Base-by-base conservation (phyloP, 2,329 filamentous ascomycete species). In the Botrytis cinerea region DNA sequence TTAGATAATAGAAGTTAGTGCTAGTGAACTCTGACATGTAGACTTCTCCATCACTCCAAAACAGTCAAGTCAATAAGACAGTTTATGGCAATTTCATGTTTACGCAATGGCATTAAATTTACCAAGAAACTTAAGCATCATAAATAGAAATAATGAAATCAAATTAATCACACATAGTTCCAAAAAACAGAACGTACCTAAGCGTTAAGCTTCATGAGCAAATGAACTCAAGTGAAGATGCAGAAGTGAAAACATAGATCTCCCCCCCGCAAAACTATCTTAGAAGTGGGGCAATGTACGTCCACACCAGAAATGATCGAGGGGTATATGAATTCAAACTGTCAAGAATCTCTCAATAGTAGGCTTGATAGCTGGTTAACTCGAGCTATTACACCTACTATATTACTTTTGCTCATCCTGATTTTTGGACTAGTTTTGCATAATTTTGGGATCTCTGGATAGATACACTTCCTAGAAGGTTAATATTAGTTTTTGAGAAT, bases 401-500 rank as follows among this genome's bases (percentile, higher is more conserved):
- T 48, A 8, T 18, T 35, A 4, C 2, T 66, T 66, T 66, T 66
- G 43, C 0, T 14, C 10, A n/a, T 66, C 25, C 10, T 35, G 16
- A 35, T 25, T 20, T 48, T 48, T 48, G 20, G 18, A 8, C 35
- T 1, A 3, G 18, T 16, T 35, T 25, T 35, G 22, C 4, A 46
- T 22, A 0, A 22, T 48, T 48, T 9, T 35, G 4, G 18, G 10
- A 18, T 64, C 45, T 1, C 2, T 66, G 1, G 20, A 2, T 16
- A 8, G 5, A 32, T 25, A 9, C 12, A 20, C 48, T 66, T 20
- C 46, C 3, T 4, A 35, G 62, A 66, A 25, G 12, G 1, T 10
- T 4, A 2, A 35, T 12, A 3, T 14, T 25, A 0, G 10, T 4
- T 48, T 66, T 35, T 1, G 28, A 2, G 9, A 0, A 16, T 48